Percentiles rank a stretch among this genome's conserved stretches.
These are phyloP conservation scores for Neurospora sp. DNA, from an alignment of 495 filamentous ascomycete species.

Conservation along the genomic window DNA sequence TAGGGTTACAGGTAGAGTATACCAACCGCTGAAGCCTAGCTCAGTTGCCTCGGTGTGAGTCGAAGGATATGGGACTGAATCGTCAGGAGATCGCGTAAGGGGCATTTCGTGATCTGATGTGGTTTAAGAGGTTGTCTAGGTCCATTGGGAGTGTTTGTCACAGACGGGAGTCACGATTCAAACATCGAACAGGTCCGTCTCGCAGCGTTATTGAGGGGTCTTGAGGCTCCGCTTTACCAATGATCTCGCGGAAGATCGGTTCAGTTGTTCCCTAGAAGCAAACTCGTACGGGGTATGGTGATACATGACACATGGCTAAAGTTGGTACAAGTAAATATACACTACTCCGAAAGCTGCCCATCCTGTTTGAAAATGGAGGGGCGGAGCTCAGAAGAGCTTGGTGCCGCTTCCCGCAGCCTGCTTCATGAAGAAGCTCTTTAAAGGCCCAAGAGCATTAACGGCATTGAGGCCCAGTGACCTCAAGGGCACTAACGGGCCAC, in stretches of 20 bases:
- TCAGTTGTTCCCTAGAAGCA: not conserved
- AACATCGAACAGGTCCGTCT: not conserved
- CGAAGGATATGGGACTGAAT: not conserved
- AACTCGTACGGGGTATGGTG: not conserved
- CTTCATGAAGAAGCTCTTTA: constrained; percentile 84
- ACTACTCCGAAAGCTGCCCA: not conserved
- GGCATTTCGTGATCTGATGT: not conserved
- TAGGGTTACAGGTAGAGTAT: not conserved
- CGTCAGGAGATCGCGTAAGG: not conserved
- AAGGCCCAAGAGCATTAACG: constrained; percentile 62
- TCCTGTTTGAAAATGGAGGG: not conserved
- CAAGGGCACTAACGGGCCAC: constrained; percentile 64
- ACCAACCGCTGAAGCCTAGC: not conserved
- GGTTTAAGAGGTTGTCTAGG: not conserved
- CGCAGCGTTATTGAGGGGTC: not conserved
- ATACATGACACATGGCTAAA: not conserved
- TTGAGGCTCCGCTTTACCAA: not conserved
- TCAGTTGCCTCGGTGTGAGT: not conserved
- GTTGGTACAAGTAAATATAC: not conserved
- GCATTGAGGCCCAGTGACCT: constrained; percentile 67
- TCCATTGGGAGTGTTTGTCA: not conserved
- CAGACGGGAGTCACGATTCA: not conserved
- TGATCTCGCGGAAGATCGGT: not conserved
- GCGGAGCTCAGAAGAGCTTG: constrained; percentile 28
- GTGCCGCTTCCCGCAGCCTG: constrained; percentile 62